phyloP scores from a whole-genome alignment of 805 yeast genomes.

The Helenozyma rhizophorensis region DNA sequence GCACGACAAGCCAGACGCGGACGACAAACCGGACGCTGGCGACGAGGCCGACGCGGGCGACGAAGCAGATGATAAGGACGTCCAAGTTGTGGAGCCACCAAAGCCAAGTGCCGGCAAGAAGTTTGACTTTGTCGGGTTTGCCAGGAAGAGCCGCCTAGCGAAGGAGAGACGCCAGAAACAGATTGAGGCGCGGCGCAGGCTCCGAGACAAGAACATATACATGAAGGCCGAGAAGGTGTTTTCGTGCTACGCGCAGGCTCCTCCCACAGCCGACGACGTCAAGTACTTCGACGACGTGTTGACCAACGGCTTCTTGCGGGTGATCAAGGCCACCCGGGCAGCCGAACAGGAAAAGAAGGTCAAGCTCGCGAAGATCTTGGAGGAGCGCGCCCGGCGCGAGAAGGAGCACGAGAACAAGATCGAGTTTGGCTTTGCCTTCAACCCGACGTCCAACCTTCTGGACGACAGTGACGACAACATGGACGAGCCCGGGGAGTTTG shows the following conservation, averaged over 20 bases:
- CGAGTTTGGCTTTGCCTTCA: constrained; percentile 32
- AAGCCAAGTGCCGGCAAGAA: constrained; percentile 5
- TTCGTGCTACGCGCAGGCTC: constrained; percentile 32
- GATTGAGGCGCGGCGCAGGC: constrained; percentile 14
- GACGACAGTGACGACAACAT: constrained; percentile 15
- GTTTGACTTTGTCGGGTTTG: constrained; percentile 58
- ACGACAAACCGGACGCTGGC: neutral
- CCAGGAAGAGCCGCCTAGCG: constrained; percentile 42
- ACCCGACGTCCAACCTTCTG: constrained; percentile 16
- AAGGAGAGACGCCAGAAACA: constrained; percentile 24
- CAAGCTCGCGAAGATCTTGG: constrained; percentile 13
- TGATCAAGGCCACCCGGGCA: constrained; percentile 27
- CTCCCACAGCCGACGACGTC: constrained; percentile 20
- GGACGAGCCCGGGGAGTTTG: constrained; percentile 4
- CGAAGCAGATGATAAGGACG: constrained; percentile 11
- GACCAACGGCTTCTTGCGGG: constrained; percentile 27
- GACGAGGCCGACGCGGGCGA: constrained; percentile 13
- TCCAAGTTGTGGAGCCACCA: constrained; percentile 2
- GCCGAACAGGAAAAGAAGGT: constrained; percentile 17
- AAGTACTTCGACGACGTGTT: constrained; percentile 19
- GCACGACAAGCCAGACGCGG: too few relatives aligned
- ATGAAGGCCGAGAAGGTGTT: constrained; percentile 35
- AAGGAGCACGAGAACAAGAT: constrained; percentile 25
- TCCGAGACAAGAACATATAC: constrained; percentile 27
- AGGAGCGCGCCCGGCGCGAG: constrained; percentile 18